Evolutionary conservation across 2,329 filamentous ascomycete genomes (phyloP), one percentile per base, ranked within the genome.

Genomic region (Aspergillus persii): DNA sequence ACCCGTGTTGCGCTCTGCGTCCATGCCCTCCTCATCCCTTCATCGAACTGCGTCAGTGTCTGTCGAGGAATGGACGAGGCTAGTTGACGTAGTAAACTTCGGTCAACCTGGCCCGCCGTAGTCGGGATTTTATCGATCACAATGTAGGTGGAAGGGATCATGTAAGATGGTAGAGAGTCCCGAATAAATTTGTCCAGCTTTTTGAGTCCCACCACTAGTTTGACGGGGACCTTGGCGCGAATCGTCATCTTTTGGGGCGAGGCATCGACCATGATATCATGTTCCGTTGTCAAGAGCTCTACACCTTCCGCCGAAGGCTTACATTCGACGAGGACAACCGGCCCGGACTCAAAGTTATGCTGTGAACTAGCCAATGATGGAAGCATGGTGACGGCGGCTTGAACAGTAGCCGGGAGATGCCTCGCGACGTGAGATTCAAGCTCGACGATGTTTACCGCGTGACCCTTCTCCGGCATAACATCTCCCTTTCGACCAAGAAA

Each of bases 131-230:
- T 69, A 30, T 79, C 72, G 29, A 82, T 62, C 8, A 77, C 66
- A 7, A 81, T 61, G 56, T 81, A 82, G 0, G 72, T 68, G 44
- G 71, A 77, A 1, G 80, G 79, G 4, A 75, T 63, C 74, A 80
- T 76, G 61, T 79, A 79, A 2, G 78, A 75, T n/a, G 79, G 76
- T 30, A 82, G 70, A 26, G 74, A 75, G 61, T 79, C 75, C 29
- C 69, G 70, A 36, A 77, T 71, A 36, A 74, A 77, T 54, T 78
- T 80, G 66, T 81, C 72, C 4, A 81, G 69, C 33, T 73, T 75
- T 60, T 76, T 79, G 5, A 80, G 61, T 8, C 71, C 69, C 4
- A 66, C 53, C 18, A 69, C 71, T 31, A 81, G 69, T 15, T 59
- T 67, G 12, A 65, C 60, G 0, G 77, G 61, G 4, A 77, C 65